A percentile compares a stretch with the other conserved stretches of the same genome.
Conservation (phyloP, 2,329 filamentous ascomycete genomes). For the Amauroascus verrucosus region DNA sequence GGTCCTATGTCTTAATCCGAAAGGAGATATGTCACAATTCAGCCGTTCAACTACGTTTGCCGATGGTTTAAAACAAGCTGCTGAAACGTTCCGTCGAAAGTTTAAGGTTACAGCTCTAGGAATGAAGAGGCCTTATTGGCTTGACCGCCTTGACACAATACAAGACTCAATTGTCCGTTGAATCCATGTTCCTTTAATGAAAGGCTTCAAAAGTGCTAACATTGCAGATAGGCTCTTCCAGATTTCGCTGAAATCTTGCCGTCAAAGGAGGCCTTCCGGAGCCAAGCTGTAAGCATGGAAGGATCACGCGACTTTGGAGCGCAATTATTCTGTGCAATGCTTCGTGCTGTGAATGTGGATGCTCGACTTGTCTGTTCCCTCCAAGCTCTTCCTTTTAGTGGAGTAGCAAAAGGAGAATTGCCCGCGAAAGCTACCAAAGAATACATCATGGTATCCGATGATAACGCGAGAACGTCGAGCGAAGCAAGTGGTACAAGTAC, state of each 20-base stretch:
- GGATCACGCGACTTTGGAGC: constrained; percentile 85
- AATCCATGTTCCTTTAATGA: constrained; percentile 11
- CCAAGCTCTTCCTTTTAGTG: constrained; percentile 64
- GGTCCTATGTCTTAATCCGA: constrained; percentile 57
- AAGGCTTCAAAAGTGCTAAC: background rate
- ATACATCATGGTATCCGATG: constrained; percentile 31
- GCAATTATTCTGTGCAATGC: constrained; percentile 78
- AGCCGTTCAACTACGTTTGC: constrained; percentile 65
- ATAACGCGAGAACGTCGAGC: constrained; percentile 26
- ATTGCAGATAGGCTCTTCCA: constrained; percentile 8
- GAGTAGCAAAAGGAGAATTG: constrained; percentile 35
- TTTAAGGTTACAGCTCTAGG: constrained; percentile 65
- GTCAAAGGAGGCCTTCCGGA: constrained; percentile 62
- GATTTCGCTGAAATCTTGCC: constrained; percentile 57
- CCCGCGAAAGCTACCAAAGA: constrained; percentile 32
- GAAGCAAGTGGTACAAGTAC: constrained; percentile 18
- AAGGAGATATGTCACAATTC: constrained; percentile 59
- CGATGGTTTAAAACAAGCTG: constrained; percentile 62
- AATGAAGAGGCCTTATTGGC: constrained; percentile 63
- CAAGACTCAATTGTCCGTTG: constrained; percentile 40
- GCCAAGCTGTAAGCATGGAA: constrained; percentile 56
- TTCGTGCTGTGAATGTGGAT: constrained; percentile 72
- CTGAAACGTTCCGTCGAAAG: constrained; percentile 55
- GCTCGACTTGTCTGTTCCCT: constrained; percentile 81
- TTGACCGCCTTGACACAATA: constrained; percentile 53